Conservation (phyloP, 768 basidiomycete genomes). For the Coprinopsis marcescibilis region DNA sequence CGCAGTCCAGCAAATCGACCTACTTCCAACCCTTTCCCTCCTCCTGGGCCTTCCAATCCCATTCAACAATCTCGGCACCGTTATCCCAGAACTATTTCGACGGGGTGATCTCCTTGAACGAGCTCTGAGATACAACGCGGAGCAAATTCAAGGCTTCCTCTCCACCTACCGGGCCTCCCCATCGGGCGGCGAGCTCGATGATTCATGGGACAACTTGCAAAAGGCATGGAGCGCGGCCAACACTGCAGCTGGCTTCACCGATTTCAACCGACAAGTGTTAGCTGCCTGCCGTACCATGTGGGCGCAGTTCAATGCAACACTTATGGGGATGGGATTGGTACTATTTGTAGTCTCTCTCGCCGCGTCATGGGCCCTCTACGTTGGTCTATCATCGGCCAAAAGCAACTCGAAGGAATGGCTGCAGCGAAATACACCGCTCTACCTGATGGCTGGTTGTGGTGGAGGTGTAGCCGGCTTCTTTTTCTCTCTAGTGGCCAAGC, state of each 20-base stretch:
- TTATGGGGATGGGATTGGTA: conserved; percentile 70
- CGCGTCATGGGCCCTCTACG: conserved; percentile 51
- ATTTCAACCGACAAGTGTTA: conserved; percentile 49
- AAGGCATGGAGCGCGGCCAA: conserved; percentile 21
- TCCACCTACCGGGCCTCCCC: conserved; percentile 66
- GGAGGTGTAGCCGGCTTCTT: conserved; percentile 32
- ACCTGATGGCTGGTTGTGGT: conserved; percentile 29
- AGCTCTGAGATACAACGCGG: conserved; percentile 66
- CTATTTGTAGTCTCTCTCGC: conserved; percentile 53
- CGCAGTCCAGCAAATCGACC: conserved; percentile 85
- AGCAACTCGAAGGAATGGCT: conserved; percentile 42
- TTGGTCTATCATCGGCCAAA: conserved; percentile 29
- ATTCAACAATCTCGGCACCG: conserved; percentile 87
- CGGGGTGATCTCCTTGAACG: conserved; percentile 40
- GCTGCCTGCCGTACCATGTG: conserved; percentile 77
- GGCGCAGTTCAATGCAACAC: conserved; percentile 85
- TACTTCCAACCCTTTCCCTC: conserved; percentile 83
- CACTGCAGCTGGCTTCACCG: conserved; percentile 32
- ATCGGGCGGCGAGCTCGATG: conserved; percentile 70
- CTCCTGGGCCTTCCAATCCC: conserved; percentile 92
- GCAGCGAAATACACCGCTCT: conserved; percentile 22
- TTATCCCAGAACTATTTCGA: conserved; percentile 91
- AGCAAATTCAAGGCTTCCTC: conserved; percentile 74
- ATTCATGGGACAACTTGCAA: conserved; percentile 39
- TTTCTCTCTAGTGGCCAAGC: conserved; percentile 4